Percentiles rank a stretch among this genome's conserved stretches.
Evolutionary conservation across 2,329 filamentous ascomycete genomes (phyloP).

Genomic region (Biscogniauxia sp.): DNA sequence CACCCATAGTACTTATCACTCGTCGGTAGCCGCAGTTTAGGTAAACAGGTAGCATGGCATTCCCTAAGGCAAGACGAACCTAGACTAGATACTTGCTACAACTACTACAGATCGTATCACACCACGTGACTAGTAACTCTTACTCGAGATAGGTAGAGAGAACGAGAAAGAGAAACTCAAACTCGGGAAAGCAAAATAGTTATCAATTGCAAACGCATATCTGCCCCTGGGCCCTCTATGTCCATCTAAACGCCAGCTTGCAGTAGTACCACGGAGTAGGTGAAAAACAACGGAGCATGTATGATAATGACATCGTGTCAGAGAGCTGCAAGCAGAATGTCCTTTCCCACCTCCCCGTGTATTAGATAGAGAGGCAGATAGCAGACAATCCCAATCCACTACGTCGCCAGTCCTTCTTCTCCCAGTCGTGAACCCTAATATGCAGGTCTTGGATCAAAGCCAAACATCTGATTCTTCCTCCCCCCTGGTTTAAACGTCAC

Average conservation of each 20-base stretch:
- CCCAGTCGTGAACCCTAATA: slow-evolving; percentile 18
- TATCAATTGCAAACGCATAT: slow-evolving; percentile 24
- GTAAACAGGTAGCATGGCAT: no score
- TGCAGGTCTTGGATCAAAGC: slow-evolving; percentile 21
- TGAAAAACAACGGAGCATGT: slow-evolving; percentile 7
- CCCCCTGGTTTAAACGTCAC: slow-evolving; percentile 23
- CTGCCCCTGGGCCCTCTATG: slow-evolving; percentile 31
- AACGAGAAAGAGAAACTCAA: neutral
- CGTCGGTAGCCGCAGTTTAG: no score
- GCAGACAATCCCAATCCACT: neutral
- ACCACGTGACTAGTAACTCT: no score
- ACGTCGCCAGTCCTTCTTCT: slow-evolving; percentile 9
- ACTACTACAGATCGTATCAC: no score
- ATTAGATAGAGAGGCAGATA: slow-evolving; percentile 11
- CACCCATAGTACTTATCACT: no score
- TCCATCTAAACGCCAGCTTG: slow-evolving; percentile 34
- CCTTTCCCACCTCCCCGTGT: slow-evolving; percentile 4
- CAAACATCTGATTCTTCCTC: slow-evolving; percentile 23
- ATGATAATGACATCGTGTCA: slow-evolving; percentile 11
- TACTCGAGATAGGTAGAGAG: no score
- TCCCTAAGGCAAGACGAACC: no score
- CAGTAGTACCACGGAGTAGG: slow-evolving; percentile 21
- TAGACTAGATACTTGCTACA: no score
- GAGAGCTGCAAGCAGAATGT: slow-evolving; percentile 3
- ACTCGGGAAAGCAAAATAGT: slow-evolving; percentile 7